Conservation (phyloP, 176 grass and related monocot species). For the Canna indica region DNA sequence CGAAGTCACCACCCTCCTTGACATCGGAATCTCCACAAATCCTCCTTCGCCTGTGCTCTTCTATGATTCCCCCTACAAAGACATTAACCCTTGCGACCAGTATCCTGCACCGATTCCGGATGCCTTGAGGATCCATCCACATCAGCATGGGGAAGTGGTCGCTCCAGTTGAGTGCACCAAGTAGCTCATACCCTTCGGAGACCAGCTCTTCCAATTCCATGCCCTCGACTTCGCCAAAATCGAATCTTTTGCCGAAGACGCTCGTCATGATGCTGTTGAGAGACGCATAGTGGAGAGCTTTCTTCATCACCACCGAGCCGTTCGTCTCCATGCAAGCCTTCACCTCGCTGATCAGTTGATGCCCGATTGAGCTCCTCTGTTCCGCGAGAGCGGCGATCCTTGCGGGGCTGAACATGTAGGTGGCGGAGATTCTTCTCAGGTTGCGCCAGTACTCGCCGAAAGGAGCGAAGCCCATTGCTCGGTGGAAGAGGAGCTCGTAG, state of each 20-base stretch:
- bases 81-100: slow-evolving; percentile 14
- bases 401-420: slow-evolving; percentile 30
- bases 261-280: slow-evolving; percentile 29
- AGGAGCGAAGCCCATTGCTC: slow-evolving; percentile 25
- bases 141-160: slow-evolving; percentile 27
- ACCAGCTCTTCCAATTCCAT: slow-evolving; percentile 24
- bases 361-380: slow-evolving; percentile 14
- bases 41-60: slow-evolving; percentile 17
- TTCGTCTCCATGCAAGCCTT: slow-evolving; percentile 6
- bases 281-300: slow-evolving; percentile 24
- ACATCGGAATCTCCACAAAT: background rate
- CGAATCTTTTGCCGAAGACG: slow-evolving; percentile 28
- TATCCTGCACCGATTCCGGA: slow-evolving; percentile 22
- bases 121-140: slow-evolving; percentile 31
- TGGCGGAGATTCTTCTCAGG: slow-evolving; percentile 33
- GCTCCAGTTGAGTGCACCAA: slow-evolving; percentile 33
- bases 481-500: slow-evolving; percentile 12
- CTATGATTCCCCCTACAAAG: slow-evolving; percentile 29
- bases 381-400: slow-evolving; percentile 23
- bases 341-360: slow-evolving; percentile 22
- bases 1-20: slow-evolving; percentile 17
- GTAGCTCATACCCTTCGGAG: slow-evolving; percentile 27
- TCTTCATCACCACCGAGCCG: slow-evolving; percentile 17
- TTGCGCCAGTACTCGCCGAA: slow-evolving; percentile 43
- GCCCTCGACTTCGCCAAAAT: slow-evolving; percentile 21